Percentiles rank a stretch among this genome's conserved stretches.
phyloP scores from a whole-genome alignment of 768 basidiomycete species.

The Paxillus ammoniavirescens region DNA sequence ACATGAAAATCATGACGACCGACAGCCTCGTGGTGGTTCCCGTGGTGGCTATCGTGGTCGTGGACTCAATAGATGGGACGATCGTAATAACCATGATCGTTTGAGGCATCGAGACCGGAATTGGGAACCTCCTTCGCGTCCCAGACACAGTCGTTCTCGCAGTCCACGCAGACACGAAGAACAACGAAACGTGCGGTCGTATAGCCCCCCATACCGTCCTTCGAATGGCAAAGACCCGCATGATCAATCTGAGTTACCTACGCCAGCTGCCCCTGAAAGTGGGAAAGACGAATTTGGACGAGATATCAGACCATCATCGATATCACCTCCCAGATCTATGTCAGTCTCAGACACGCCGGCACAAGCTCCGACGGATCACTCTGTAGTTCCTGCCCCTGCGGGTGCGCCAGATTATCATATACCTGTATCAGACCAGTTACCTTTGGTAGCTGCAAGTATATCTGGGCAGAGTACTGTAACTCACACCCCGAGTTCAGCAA shows the following conservation, averaged over 20 bases:
- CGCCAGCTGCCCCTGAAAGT: conserved; percentile 27
- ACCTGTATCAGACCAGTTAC: conserved; percentile 37
- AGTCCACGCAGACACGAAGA: conserved; percentile 65
- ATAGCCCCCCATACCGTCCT: conserved; percentile 59
- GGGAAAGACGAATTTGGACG: conserved; percentile 87
- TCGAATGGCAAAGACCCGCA: conserved; percentile 30
- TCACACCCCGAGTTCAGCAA: conserved; percentile 35
- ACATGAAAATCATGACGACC: conserved; percentile 52
- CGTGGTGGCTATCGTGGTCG: conserved; percentile 60
- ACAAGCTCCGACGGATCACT: conserved; percentile 32
- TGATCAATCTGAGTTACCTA: conserved; percentile 24
- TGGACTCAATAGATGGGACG: conserved; percentile 62
- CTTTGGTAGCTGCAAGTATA: conserved; percentile 56
- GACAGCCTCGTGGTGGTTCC: conserved; percentile 49
- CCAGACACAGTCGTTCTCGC: conserved; percentile 65
- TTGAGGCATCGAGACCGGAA: conserved; percentile 48
- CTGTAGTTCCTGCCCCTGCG: conserved; percentile 43
- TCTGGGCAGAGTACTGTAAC: conserved; percentile 43
- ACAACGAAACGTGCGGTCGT: conserved; percentile 50
- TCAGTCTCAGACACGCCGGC: conserved; percentile 25
- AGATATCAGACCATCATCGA: conserved; percentile 63
- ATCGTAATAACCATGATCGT: conserved; percentile 44
- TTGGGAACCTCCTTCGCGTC: conserved; percentile 37
- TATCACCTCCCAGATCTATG: conserved; percentile 29
- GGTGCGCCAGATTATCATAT: conserved; percentile 49